Percentiles rank a stretch among this genome's conserved stretches.
Conservation (phyloP, 2,329 filamentous ascomycete genomes). For the Aspergillus sp. region DNA sequence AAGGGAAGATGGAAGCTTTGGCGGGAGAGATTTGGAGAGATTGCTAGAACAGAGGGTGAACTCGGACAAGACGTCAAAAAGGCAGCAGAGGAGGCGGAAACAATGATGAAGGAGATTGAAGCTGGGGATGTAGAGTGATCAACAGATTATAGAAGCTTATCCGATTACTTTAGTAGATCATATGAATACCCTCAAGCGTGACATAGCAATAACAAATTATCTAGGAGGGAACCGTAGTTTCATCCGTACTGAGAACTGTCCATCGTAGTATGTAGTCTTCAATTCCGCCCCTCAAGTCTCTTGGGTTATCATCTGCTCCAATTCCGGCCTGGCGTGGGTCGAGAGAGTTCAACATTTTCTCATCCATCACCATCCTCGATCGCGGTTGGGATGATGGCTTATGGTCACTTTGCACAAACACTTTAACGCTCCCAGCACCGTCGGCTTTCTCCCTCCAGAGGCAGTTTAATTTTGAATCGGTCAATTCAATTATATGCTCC, state of each 20-base stretch:
- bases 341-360: too few relatives aligned
- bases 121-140: slow-evolving; percentile 5
- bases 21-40: slow-evolving; percentile 13
- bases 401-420: too few relatives aligned
- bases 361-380: too few relatives aligned
- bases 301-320: too few relatives aligned
- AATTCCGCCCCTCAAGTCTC: too few relatives aligned
- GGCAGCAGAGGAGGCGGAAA: slow-evolving; percentile 6
- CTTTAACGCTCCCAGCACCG: too few relatives aligned
- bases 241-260: not conserved
- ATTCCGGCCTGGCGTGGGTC: too few relatives aligned
- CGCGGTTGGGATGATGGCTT: too few relatives aligned
- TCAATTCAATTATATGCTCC: too few relatives aligned
- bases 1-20: slow-evolving; percentile 13
- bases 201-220: not conserved
- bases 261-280: too few relatives aligned
- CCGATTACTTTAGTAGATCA: not conserved
- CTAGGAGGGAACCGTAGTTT: not conserved
- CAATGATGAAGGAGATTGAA: slow-evolving; percentile 16
- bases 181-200: not conserved
- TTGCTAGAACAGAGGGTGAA: not conserved
- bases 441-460: too few relatives aligned
- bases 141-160: not conserved
- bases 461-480: too few relatives aligned
- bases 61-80: not conserved